Base-by-base conservation (phyloP, 2,329 filamentous ascomycete species). In the Calonectria montana region DNA sequence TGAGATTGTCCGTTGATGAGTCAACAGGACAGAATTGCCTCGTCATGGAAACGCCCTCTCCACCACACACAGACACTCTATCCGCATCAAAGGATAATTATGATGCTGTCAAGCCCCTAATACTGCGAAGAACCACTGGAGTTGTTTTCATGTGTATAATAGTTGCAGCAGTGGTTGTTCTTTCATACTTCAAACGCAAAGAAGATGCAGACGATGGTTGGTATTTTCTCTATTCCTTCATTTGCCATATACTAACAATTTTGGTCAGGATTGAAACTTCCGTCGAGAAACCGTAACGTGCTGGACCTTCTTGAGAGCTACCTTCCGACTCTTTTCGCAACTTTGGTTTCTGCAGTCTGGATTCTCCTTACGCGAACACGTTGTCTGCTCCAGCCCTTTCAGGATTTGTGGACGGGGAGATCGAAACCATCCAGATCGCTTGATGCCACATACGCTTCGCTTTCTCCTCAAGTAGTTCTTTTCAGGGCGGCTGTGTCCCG, bases 341-440 rank as follows among this genome's bases (percentile, higher is more conserved):
- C 66, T n/a, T 27, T 69, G 4, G 15, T 57, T 13, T 59, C 53
- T 13, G 43, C 66, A 3, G 43, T 64, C 13, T 69, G 66, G 66
- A 48, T 64, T 4, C 45, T 64, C 6, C 25, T 69, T 2, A 64
- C 47, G 2, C n/a, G 66, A 43, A 48, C 55, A 3, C 25, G 53
- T 9, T 63, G 66, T 25, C 27, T 69, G 2, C 39, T 69, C 16
- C 57, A 63, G 25, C 66, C 66, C 18, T 69, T 69, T 16, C 18
- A 31, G 8, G 66, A 69, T 21, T 37, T 68, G 13, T 41, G 41
- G 15, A 3, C 13, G 6, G 65, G 55, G 21, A 31, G n/a, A 12
- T 21, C 29, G 6, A 31, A n/a, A 9, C 23, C 45, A 3, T 27
- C 31, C 2, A 27, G 31, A 2, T 69, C 41, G 1, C 35, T 68